phyloP scores from a whole-genome alignment of 495 filamentous ascomycete genomes.

The Trichodelitschia bisporula region DNA sequence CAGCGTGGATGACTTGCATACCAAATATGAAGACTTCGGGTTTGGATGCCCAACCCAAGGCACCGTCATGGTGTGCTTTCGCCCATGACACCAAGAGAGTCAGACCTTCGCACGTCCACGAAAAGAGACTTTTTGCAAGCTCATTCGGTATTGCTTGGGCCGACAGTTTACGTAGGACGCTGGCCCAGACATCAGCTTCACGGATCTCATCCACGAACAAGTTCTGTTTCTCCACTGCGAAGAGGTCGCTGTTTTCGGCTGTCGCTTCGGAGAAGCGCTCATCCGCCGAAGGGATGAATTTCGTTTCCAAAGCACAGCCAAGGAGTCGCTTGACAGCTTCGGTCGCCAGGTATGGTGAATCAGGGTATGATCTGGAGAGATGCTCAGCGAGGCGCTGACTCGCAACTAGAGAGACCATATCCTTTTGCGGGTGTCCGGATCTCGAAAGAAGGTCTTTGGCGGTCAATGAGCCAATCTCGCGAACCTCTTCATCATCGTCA shows the following conservation, averaged over 20 bases:
- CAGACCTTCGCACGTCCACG: constrained; percentile 36
- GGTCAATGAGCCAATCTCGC: constrained; percentile 32
- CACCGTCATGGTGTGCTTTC: constrained; percentile 25
- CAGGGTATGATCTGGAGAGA: constrained; percentile 8
- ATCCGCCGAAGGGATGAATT: constrained; percentile 20
- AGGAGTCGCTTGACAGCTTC: background rate
- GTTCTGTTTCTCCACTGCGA: constrained; percentile 77
- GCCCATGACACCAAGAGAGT: constrained; percentile 19
- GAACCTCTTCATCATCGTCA: constrained; percentile 80
- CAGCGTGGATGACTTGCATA: constrained; percentile 28
- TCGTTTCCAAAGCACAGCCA: too few relatives aligned
- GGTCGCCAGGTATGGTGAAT: background rate
- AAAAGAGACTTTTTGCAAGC: constrained; percentile 12
- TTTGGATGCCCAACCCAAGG: constrained; percentile 49
- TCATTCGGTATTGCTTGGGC: constrained; percentile 5
- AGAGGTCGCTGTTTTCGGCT: constrained; percentile 45
- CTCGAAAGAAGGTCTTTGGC: constrained; percentile 11
- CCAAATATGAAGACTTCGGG: constrained; percentile 46
- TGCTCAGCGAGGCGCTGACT: constrained; percentile 21
- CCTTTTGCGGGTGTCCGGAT: too few relatives aligned
- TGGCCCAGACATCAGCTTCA: constrained; percentile 42
- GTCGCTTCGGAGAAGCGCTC: constrained; percentile 21
- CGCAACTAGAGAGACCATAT: constrained; percentile 23
- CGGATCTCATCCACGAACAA: constrained; percentile 57
- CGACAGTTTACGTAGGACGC: constrained; percentile 17